Conservation (phyloP, 805 yeast genomes). For the Nakazawaea holstii region DNA sequence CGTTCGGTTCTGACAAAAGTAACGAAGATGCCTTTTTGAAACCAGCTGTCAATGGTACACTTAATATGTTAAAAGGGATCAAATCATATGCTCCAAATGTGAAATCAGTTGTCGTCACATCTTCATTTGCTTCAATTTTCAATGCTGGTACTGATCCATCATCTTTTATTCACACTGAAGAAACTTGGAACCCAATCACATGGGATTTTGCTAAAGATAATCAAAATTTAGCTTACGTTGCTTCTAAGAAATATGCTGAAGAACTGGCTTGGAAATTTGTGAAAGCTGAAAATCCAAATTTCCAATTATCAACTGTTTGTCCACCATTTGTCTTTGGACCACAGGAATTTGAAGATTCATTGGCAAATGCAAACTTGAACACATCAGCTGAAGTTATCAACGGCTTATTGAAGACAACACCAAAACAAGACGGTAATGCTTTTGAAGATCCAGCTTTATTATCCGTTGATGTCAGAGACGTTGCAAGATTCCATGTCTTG, state of each 20-base stretch:
- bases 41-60: constrained; percentile 46
- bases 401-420: constrained; percentile 16
- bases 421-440: constrained; percentile 13
- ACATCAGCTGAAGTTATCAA: constrained; percentile 26
- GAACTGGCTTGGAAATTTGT: constrained; percentile 36
- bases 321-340: constrained; percentile 37
- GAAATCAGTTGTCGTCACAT: constrained; percentile 37
- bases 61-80: constrained; percentile 35
- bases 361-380: constrained; percentile 18
- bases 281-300: constrained; percentile 26
- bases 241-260: constrained; percentile 39
- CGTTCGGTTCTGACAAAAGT: constrained; percentile 30
- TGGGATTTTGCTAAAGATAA: constrained; percentile 12
- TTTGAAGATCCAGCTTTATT: constrained; percentile 3
- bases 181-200: constrained; percentile 27
- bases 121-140: constrained; percentile 45
- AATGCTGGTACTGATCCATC: neutral
- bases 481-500: constrained; percentile 48
- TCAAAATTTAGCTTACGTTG: constrained; percentile 28
- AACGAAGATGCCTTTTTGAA: constrained; percentile 32
- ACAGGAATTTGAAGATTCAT: constrained; percentile 22
- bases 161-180: constrained; percentile 18
- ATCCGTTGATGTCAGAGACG: constrained; percentile 56
- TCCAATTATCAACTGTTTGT: constrained; percentile 24
- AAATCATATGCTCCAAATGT: constrained; percentile 33